Conservation (phyloP, 2,329 filamentous ascomycete genomes). For the Fusarium newnesense region DNA sequence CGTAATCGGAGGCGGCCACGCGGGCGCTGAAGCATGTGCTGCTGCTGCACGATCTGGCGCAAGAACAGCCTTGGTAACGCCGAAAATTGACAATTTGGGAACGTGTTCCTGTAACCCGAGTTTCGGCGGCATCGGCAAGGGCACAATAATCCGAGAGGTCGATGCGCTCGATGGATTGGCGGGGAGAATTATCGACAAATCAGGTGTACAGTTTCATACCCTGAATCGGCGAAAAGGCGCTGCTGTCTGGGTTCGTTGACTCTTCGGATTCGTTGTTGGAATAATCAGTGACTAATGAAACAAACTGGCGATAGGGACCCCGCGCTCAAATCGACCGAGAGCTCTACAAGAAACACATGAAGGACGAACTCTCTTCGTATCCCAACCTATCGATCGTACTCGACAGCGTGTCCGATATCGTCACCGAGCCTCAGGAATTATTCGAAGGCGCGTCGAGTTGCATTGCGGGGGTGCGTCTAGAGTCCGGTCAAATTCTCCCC, state of each 20-base stretch:
- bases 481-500: slow-evolving; percentile 85
- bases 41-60: slow-evolving; percentile 91
- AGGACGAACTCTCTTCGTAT: slow-evolving; percentile 82
- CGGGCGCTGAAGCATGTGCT: slow-evolving; percentile 91
- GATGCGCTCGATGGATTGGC: slow-evolving; percentile 94
- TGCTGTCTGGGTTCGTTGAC: slow-evolving; percentile 79
- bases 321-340: slow-evolving; percentile 93
- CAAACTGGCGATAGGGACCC: slow-evolving; percentile 67
- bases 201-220: slow-evolving; percentile 92
- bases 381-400: slow-evolving; percentile 82
- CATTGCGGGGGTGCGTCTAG: slow-evolving; percentile 86
- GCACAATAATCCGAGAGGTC: slow-evolving; percentile 93
- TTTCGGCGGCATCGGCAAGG: slow-evolving; percentile 98
- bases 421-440: slow-evolving; percentile 61
- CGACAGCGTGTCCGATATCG: slow-evolving; percentile 92
- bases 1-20: slow-evolving; percentile 95
- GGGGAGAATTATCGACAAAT: slow-evolving; percentile 89
- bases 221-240: slow-evolving; percentile 91
- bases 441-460: slow-evolving; percentile 66
- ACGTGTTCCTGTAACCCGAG: slow-evolving; percentile 97
- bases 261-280: neutral
- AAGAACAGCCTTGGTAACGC: slow-evolving; percentile 88
- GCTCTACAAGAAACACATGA: slow-evolving; percentile 92
- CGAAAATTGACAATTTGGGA: slow-evolving; percentile 86
- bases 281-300: neutral